Evolutionary conservation across 2,329 filamentous ascomycete genomes (phyloP).

Genomic region (Ilyonectria robusta): DNA sequence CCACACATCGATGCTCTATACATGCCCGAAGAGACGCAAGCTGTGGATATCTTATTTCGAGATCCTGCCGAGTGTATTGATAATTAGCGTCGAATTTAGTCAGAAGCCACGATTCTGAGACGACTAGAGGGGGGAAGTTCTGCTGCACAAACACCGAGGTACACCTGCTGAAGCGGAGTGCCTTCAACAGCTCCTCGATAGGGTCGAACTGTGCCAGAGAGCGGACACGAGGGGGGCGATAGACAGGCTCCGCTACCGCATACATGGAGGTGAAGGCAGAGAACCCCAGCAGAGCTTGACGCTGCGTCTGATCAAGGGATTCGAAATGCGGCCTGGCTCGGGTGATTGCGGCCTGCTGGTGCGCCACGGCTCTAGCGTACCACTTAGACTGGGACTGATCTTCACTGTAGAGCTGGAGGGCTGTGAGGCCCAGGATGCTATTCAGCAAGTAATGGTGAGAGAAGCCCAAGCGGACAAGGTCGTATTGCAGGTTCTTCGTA

Average conservation of each 20-base stretch:
- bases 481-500: background rate
- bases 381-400: slow-evolving; percentile 12
- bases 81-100: background rate
- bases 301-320: background rate
- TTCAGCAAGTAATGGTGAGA: slow-evolving; percentile 22
- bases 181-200: background rate
- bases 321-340: slow-evolving; percentile 19
- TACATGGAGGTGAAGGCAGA: slow-evolving; percentile 16
- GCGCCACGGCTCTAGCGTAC: slow-evolving; percentile 17
- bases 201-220: background rate
- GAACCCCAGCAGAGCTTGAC: slow-evolving; percentile 11
- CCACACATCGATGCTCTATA: background rate
- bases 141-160: background rate
- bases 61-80: background rate
- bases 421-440: slow-evolving; percentile 15
- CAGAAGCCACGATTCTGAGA: background rate
- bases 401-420: slow-evolving; percentile 16
- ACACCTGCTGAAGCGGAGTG: background rate
- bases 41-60: background rate
- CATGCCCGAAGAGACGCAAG: background rate
- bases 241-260: background rate
- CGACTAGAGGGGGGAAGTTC: background rate
- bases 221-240: background rate
- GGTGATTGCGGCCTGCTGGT: slow-evolving; percentile 16
- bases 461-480: slow-evolving; percentile 15